phyloP scores from a whole-genome alignment of 768 basidiomycete species.

The Trametes maxima region DNA sequence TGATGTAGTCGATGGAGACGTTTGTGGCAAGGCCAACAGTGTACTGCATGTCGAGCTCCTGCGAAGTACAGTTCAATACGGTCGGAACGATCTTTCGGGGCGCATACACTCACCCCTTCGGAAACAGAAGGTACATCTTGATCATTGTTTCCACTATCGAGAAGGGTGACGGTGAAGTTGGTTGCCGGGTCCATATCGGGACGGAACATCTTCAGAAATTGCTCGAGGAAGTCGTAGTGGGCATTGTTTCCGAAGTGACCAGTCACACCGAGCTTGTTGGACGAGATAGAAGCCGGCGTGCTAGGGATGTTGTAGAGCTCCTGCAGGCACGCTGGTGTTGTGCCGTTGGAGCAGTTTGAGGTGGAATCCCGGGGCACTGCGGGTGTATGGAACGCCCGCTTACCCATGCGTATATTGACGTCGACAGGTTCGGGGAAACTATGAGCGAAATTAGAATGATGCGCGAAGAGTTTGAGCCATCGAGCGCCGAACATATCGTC shows the following conservation, averaged over 20 bases:
- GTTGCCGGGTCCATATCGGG: constrained; percentile 23
- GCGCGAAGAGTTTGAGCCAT: background rate
- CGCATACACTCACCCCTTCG: constrained; percentile 54
- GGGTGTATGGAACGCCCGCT: constrained; percentile 24
- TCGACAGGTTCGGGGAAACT: constrained; percentile 9
- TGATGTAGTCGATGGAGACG: constrained; percentile 32
- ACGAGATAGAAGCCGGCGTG: constrained; percentile 18
- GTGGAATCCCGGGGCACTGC: constrained; percentile 2
- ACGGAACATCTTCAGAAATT: constrained; percentile 41
- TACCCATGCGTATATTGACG: constrained; percentile 21
- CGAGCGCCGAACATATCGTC: background rate
- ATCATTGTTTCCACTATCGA: constrained; percentile 62
- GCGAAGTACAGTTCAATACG: background rate
- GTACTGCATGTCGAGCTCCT: constrained; percentile 38
- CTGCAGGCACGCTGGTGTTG: constrained; percentile 34
- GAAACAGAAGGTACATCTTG: constrained; percentile 46
- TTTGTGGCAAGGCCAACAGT: constrained; percentile 34
- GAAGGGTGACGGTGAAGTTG: constrained; percentile 21
- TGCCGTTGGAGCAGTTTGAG: constrained; percentile 27
- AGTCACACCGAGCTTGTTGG: constrained; percentile 34
- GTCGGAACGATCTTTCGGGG: background rate
- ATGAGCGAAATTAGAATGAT: background rate
- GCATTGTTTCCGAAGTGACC: constrained; percentile 35
- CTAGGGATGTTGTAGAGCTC: constrained; percentile 33
- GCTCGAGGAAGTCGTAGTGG: constrained; percentile 22